A percentile compares a stretch with the other conserved stretches of the same genome.
Conservation (phyloP, 106 monocot genomes). For the Dioscorea alata region DNA sequence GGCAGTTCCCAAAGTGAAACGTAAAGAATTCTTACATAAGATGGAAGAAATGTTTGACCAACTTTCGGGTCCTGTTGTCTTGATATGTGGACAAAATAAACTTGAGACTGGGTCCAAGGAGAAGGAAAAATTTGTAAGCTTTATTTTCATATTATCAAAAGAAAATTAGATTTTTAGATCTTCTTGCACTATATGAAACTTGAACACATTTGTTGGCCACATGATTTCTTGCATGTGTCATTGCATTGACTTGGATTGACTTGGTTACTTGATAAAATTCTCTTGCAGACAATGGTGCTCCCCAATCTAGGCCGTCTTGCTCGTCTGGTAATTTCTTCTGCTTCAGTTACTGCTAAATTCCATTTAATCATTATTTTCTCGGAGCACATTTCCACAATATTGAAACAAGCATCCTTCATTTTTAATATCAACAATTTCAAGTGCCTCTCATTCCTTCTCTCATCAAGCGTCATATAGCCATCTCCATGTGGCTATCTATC, state of each 20-base stretch:
- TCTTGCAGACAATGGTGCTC: constrained; percentile 70
- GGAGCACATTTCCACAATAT: too few relatives aligned
- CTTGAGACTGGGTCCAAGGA: constrained; percentile 56
- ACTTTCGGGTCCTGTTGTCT: constrained; percentile 58
- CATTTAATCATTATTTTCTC: too few relatives aligned
- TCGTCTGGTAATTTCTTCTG: constrained; percentile 43
- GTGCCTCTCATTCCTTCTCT: too few relatives aligned
- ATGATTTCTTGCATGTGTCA: too few relatives aligned
- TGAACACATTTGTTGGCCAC: too few relatives aligned
- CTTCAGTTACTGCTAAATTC: background rate
- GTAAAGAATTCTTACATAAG: constrained; percentile 62
- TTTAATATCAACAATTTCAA: too few relatives aligned
- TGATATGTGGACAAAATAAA: constrained; percentile 85
- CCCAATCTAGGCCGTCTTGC: constrained; percentile 67
- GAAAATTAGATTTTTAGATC: background rate
- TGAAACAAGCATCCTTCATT: too few relatives aligned
- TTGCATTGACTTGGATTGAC: too few relatives aligned
- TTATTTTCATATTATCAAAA: background rate
- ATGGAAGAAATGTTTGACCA: constrained; percentile 76
- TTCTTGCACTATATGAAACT: too few relatives aligned
- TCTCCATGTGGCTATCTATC: too few relatives aligned
- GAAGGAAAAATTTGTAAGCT: constrained; percentile 77
- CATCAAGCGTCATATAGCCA: too few relatives aligned
- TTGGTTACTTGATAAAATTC: background rate
- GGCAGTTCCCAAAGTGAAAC: constrained; percentile 59